These are phyloP conservation scores for Murraya paniculata DNA, from an alignment of 345 rosid species.

Conservation along the genomic window DNA sequence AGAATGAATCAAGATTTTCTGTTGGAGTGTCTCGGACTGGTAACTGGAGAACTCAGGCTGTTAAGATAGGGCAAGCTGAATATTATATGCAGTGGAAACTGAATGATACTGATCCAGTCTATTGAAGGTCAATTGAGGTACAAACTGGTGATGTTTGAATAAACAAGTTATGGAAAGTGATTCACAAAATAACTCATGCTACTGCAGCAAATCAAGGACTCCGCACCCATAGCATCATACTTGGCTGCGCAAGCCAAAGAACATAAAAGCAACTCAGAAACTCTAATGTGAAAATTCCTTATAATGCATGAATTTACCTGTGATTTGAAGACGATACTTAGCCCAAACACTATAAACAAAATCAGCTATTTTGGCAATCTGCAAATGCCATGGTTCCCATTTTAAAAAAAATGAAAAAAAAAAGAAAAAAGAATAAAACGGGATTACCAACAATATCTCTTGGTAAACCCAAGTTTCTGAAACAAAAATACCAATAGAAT, in stretches of 20 bases:
- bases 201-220: not conserved
- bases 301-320: slow-evolving; percentile 43
- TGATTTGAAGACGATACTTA: slow-evolving; percentile 74
- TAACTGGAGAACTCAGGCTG: not conserved
- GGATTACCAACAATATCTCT: not conserved
- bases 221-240: not conserved
- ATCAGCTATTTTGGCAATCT: slow-evolving; percentile 73
- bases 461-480: not conserved
- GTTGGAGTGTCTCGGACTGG: not conserved
- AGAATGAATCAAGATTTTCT: not conserved
- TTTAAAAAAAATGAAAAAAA: not conserved
- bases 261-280: not conserved
- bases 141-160: not conserved
- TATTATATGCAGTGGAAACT: not conserved
- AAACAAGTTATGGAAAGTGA: not conserved
- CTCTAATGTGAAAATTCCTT: not conserved
- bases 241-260: not conserved
- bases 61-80: not conserved
- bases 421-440: not conserved
- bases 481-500: not conserved
- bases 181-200: not conserved
- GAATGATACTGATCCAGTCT: not conserved
- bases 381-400: slow-evolving; percentile 14
- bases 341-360: slow-evolving; percentile 82
- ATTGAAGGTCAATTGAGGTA: not conserved